A percentile compares a stretch with the other conserved stretches of the same genome.
These are phyloP conservation scores for Nannizziopsis arthrosporioides DNA, from an alignment of 2,329 filamentous ascomycete species.

Conservation along the genomic window DNA sequence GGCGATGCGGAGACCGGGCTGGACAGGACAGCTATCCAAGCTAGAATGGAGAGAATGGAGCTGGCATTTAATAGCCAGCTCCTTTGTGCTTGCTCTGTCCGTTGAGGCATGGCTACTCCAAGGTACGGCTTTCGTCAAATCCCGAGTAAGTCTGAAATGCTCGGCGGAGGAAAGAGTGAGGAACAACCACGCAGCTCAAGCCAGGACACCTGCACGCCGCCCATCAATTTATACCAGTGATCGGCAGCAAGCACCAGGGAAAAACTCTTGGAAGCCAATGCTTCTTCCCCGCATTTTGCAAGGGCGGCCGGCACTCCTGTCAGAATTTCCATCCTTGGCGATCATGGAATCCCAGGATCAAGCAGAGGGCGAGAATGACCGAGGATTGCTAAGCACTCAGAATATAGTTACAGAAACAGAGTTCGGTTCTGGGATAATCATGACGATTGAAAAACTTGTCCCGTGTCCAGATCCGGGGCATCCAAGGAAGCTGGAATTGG, in stretches of 20 bases:
- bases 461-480: no score
- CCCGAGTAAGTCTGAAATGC: not conserved
- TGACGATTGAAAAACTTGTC: no score
- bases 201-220: not conserved
- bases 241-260: not conserved
- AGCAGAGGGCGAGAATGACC: not conserved
- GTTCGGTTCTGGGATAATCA: not conserved
- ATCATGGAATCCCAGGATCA: not conserved
- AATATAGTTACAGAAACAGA: not conserved
- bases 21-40: not conserved
- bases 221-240: not conserved
- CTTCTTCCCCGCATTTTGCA: not conserved
- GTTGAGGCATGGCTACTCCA: conserved; percentile 2
- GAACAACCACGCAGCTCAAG: not conserved
- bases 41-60: not conserved
- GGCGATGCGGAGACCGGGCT: conserved; percentile 3
- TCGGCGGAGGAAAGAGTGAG: not conserved
- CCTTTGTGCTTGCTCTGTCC: not conserved
- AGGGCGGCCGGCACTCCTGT: not conserved
- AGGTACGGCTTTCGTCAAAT: not conserved
- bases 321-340: not conserved
- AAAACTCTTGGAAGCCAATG: not conserved
- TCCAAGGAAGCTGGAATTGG: no score
- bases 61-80: conserved; percentile 4
- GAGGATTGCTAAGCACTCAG: not conserved